A percentile compares a stretch with the other conserved stretches of the same genome.
Evolutionary conservation across 1,284 basidiomycete genomes (phyloP).

Genomic region (Porogramme epimiltina): DNA sequence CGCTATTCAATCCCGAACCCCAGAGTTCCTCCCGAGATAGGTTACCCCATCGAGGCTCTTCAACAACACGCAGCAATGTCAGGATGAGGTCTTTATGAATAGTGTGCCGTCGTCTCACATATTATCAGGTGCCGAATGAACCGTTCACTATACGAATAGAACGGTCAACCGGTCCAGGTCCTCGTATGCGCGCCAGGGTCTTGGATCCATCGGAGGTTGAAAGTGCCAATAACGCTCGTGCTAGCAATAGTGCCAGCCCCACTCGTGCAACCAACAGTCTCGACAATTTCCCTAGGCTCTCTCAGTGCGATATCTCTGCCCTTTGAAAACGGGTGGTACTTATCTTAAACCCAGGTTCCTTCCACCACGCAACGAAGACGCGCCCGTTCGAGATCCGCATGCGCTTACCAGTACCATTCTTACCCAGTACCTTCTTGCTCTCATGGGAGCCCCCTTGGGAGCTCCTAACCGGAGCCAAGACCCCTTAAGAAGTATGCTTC

Average conservation of each 20-base stretch:
- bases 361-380: slow-evolving; percentile 8
- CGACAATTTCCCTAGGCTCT: slow-evolving; percentile 28
- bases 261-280: no score
- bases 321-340: no score
- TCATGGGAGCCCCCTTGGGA: slow-evolving; percentile 44
- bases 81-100: no score
- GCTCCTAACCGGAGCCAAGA: slow-evolving; percentile 43
- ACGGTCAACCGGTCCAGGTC: slow-evolving; percentile 33
- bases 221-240: not conserved
- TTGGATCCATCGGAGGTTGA: slow-evolving; percentile 38
- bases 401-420: slow-evolving; percentile 61
- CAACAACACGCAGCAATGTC: no score
- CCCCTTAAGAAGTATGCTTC: slow-evolving; percentile 38
- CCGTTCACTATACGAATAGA: slow-evolving; percentile 43
- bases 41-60: not conserved
- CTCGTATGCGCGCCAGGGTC: slow-evolving; percentile 42
- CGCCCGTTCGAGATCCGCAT: slow-evolving; percentile 30
- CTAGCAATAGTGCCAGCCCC: no score
- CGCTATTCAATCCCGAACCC: no score
- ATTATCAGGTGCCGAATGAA: slow-evolving; percentile 19
- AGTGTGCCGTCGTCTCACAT: not conserved
- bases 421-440: slow-evolving; percentile 69
- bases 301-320: slow-evolving; percentile 29
- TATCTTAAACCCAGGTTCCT: slow-evolving; percentile 10
- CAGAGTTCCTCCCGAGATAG: slow-evolving; percentile 6